Evolutionary conservation across 108 stramenopile species (phyloP), one percentile per base, ranked within the genome.

Genomic region (Nannochloropsis granulata): DNA sequence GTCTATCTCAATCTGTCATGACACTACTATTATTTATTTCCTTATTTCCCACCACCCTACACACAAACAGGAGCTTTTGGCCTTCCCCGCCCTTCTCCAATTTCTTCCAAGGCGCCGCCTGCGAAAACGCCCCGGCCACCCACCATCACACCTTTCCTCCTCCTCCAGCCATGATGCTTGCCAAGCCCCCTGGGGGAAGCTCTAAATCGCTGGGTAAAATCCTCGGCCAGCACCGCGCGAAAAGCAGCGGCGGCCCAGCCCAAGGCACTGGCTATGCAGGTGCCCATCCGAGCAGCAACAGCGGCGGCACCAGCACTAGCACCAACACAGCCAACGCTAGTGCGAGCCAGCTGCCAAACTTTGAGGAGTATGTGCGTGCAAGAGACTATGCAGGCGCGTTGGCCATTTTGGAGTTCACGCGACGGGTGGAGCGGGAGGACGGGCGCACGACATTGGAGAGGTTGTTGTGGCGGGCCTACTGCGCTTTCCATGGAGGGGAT

Each of bases 321-420:
- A 34, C 34, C 34, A 1, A 34, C 34, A 34, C 34, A 5, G 34
- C 34, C 34, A 34, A 34, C 34, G 34, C 34, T 34, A 34, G 5
- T 34, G 34, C 34, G 5, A 34, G 56, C 56, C 56, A n/a, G 0
- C 0, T 71, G 56, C 56, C 56, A n/a, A 71, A 16, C 10, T 16
- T 71, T 3, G 56, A 71, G 56, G 21, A 71, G n/a, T 71, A n/a
- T 71, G 56, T 71, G 43, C 84, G 87, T 85, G 84, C 87, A 34
- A 81, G 92, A 45, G 94, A 95, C 86, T 95, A 92, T 84, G 91
- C 92, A 19, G 95, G 95, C 13, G 95, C 95, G 5, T 78, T 95
- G n/a, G 91, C 95, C 10, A 78, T 94, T 43, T 82, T 95, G 21
- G 93, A 95, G 45, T 93, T 93, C 88, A 91, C 56, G 56, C 56